These are phyloP conservation scores for Talaromyces funiculosus DNA, from an alignment of 2,329 filamentous ascomycete genomes.

Conservation along the genomic window DNA sequence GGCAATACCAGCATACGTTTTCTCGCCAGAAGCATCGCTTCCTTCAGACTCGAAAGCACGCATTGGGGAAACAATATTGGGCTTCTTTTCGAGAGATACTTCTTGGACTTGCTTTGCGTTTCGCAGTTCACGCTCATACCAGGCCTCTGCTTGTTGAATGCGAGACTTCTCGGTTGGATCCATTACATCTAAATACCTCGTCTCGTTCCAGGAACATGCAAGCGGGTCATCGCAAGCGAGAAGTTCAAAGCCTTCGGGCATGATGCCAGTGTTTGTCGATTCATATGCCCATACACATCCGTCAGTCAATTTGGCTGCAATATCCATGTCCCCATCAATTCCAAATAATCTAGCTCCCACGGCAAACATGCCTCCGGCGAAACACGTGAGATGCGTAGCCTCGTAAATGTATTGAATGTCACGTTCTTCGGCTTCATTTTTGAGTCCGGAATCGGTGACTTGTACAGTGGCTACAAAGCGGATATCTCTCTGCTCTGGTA, in stretches of 20 bases:
- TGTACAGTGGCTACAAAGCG: conserved; percentile 35
- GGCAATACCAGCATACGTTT: not conserved
- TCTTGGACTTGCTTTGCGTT: conserved; percentile 10
- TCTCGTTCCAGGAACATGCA: conserved; percentile 51
- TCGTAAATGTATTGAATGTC: conserved; percentile 42
- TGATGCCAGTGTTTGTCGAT: conserved; percentile 52
- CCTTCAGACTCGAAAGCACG: not conserved
- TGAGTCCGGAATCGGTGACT: conserved; percentile 17
- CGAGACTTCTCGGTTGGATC: conserved; percentile 31
- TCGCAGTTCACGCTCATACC: conserved; percentile 19
- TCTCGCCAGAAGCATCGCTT: not conserved
- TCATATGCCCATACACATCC: conserved; percentile 61
- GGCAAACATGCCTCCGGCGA: conserved; percentile 58
- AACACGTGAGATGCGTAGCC: conserved; percentile 55
- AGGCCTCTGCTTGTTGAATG: conserved; percentile 21
- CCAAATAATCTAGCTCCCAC: conserved; percentile 54
- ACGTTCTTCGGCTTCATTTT: conserved; percentile 16
- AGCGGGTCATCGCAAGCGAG: conserved; percentile 43
- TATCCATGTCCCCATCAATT: conserved; percentile 49
- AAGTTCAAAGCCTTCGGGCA: conserved; percentile 55
- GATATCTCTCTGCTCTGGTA: conserved; percentile 34
- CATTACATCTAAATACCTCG: conserved; percentile 42
- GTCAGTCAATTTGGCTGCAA: conserved; percentile 54
- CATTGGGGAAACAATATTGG: not conserved
- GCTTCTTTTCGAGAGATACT: conserved; percentile 1